Conservation (phyloP, 768 basidiomycete genomes). For the Mycena alexandri region DNA sequence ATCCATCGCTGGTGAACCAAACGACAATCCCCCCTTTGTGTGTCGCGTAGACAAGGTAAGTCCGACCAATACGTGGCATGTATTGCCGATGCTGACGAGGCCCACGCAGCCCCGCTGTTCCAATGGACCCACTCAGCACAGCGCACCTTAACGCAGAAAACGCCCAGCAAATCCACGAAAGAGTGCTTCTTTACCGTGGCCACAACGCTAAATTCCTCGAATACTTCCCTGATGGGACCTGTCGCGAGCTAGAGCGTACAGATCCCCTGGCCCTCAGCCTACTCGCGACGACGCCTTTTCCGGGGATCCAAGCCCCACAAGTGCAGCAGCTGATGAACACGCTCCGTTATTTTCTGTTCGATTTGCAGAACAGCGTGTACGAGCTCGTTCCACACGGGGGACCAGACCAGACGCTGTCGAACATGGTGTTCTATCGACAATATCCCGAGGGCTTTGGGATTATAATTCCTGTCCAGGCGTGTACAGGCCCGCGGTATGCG, state of each 20-base stretch:
- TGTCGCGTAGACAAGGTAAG: constrained; percentile 12
- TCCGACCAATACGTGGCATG: not conserved
- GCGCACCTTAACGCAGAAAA: constrained; percentile 26
- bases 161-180: constrained; percentile 17
- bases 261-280: constrained; percentile 21
- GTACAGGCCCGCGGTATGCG: not conserved
- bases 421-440: constrained; percentile 28
- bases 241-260: constrained; percentile 11
- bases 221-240: constrained; percentile 28
- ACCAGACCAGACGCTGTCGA: constrained; percentile 30
- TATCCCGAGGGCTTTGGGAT: constrained; percentile 12
- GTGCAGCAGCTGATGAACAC: constrained; percentile 33
- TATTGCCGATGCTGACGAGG: not conserved
- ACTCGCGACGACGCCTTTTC: constrained; percentile 25
- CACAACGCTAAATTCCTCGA: constrained; percentile 33
- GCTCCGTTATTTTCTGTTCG: constrained; percentile 32
- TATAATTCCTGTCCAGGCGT: constrained; percentile 23
- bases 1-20: not conserved
- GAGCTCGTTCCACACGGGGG: constrained; percentile 27
- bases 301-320: not conserved
- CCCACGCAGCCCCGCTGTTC: not conserved
- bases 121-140: constrained; percentile 28
- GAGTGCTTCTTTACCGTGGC: constrained; percentile 10
- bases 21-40: not conserved
- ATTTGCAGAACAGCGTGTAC: constrained; percentile 26